Evolutionary conservation across 306 rosid genomes (phyloP).

Genomic region (Fragaria iinumae): DNA sequence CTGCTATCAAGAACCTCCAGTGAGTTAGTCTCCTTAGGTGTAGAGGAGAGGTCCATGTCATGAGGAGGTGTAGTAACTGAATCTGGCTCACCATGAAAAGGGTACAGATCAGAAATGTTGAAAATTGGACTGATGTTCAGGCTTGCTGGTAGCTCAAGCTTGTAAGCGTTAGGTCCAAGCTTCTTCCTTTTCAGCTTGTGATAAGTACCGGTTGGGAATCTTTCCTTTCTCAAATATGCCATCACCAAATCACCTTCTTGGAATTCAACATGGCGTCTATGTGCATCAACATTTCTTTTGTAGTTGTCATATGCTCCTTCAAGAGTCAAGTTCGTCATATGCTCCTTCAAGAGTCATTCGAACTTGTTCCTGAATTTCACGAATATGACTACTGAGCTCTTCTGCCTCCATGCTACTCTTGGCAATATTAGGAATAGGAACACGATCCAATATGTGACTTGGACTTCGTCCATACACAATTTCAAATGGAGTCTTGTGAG

Average conservation of each 20-base stretch:
- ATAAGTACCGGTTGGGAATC: background rate
- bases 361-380: background rate
- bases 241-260: background rate
- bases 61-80: background rate
- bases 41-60: background rate
- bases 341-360: background rate
- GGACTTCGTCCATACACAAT: background rate
- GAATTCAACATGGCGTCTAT: background rate
- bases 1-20: background rate
- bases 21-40: background rate
- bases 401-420: background rate
- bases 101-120: background rate
- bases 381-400: background rate
- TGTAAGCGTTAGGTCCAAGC: background rate
- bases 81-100: background rate
- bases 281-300: background rate
- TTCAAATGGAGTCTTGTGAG: background rate
- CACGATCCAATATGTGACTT: background rate
- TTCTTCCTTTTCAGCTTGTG: background rate
- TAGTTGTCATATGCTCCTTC: background rate
- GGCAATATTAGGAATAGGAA: too few relatives aligned
- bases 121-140: background rate
- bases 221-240: background rate
- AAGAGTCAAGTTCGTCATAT: too few relatives aligned
- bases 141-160: background rate